Evolutionary conservation across 371 early-diverging fungal species (phyloP), one percentile per base, ranked within the genome.

Genomic region (Dichotomocladium elegans): DNA sequence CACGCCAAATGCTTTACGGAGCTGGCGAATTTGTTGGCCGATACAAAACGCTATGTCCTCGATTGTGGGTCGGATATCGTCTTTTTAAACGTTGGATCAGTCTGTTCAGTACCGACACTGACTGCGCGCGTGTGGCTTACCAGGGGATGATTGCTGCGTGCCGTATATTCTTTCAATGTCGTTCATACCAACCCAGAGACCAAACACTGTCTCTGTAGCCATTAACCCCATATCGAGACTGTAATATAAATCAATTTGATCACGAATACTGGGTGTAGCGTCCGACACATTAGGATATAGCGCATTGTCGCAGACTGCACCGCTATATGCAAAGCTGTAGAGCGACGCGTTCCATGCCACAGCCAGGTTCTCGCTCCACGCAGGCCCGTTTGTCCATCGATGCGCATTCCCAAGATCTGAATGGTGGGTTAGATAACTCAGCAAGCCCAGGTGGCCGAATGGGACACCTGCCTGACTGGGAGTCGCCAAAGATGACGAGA

Each of bases 401-500:
- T 68, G 61, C 30, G 57, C 42, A 41, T 68, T 76, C 3, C 68
- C 67, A 17, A 58, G 61, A 51, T 76, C 71, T 74, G 22, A 22
- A n/a, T 19, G 12, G 5, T 41, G 3, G 47, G 15, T 11, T 34
- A 27, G 22, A 40, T 28, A 1, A n/a, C 26, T 12, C 29, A 15
- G 25, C 19, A 15, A 42, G 21, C 9, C 28, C 9, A 5, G 15
- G 4, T 2, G 8, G 11, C 12, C 21, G 21, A 31, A n/a, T 3
- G 21, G 15, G 22, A 34, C 22, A 27, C n/a, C 42, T 68, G 69
- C 75, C 75, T 54, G 75, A 68, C 61, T 71, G 64, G n/a, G 69
- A 68, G 40, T 74, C 75, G 26, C 75, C 75, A 60, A 74, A 74
- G 3, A 74, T 65, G 3, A 74, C 71, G 12, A 74, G 41, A 28